These are phyloP conservation scores for Penicillium concentricum DNA, from an alignment of 2,329 filamentous ascomycete species.

Conservation along the genomic window DNA sequence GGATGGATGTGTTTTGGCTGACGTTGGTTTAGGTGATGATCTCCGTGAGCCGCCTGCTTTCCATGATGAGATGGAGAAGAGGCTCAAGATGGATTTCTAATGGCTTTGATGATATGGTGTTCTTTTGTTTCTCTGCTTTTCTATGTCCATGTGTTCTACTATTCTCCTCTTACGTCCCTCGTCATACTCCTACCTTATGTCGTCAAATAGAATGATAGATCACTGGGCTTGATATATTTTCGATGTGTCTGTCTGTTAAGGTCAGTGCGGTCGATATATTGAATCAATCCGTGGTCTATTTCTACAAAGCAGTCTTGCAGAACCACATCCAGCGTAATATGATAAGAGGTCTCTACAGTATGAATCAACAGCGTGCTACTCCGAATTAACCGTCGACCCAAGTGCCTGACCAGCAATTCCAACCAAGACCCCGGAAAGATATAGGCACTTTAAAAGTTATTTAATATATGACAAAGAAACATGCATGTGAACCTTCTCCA, in stretches of 20 bases:
- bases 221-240: background rate
- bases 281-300: constrained; percentile 12
- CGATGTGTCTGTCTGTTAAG: background rate
- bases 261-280: background rate
- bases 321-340: background rate
- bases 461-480: constrained; percentile 6
- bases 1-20: constrained; percentile 4
- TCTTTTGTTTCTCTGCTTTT: constrained; percentile 11
- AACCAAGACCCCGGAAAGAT: background rate
- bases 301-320: background rate
- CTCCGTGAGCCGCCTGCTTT: constrained; percentile 68
- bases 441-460: background rate
- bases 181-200: constrained; percentile 10
- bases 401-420: background rate
- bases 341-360: background rate
- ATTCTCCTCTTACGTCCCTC: constrained; percentile 8
- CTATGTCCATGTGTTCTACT: constrained; percentile 16
- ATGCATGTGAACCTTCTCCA: background rate
- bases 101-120: constrained; percentile 15
- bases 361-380: background rate
- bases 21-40: constrained; percentile 58
- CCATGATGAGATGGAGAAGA: constrained; percentile 91
- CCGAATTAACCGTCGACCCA: background rate
- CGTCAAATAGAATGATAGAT: constrained; percentile 20
- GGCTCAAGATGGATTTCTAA: constrained; percentile 70